These are phyloP conservation scores for Phaseolus lunatus DNA, from an alignment of 306 rosid genomes.

Conservation along the genomic window DNA sequence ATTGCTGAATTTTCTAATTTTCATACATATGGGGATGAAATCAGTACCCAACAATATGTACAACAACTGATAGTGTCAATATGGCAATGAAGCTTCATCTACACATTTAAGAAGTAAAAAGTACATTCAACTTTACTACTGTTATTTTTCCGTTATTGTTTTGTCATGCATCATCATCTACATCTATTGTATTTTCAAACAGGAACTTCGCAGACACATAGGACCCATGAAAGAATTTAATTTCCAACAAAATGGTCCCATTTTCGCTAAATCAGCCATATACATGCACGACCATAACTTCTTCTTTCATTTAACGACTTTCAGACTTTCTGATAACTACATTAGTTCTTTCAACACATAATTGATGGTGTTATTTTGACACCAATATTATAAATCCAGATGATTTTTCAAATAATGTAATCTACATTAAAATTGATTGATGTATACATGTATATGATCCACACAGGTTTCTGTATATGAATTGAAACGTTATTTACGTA, in stretches of 20 bases:
- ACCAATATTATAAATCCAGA: constrained; percentile 19
- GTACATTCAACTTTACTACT: constrained; percentile 29
- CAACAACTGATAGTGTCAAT: constrained; percentile 37
- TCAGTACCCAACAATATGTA: constrained; percentile 16
- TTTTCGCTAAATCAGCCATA: constrained; percentile 39
- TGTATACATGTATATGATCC: neutral
- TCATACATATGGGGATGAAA: constrained; percentile 29
- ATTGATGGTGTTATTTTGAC: constrained; percentile 32
- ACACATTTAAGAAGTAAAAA: constrained; percentile 27
- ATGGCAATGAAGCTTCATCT: constrained; percentile 37
- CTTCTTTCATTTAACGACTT: constrained; percentile 41
- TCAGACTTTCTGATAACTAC: constrained; percentile 30
- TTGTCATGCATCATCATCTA: constrained; percentile 27
- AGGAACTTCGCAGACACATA: constrained; percentile 39
- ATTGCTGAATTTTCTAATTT: constrained; percentile 38
- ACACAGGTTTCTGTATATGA: constrained; percentile 5
- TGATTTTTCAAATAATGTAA: neutral
- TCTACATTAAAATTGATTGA: neutral
- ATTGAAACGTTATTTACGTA: neutral
- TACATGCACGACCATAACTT: constrained; percentile 39
- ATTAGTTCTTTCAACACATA: constrained; percentile 30
- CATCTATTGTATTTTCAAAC: constrained; percentile 2
- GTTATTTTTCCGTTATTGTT: constrained; percentile 28
- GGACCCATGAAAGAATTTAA: constrained; percentile 60
- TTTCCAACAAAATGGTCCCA: constrained; percentile 52